Evolutionary conservation across 805 yeast genomes (phyloP).

Genomic region (Candida argentea): DNA sequence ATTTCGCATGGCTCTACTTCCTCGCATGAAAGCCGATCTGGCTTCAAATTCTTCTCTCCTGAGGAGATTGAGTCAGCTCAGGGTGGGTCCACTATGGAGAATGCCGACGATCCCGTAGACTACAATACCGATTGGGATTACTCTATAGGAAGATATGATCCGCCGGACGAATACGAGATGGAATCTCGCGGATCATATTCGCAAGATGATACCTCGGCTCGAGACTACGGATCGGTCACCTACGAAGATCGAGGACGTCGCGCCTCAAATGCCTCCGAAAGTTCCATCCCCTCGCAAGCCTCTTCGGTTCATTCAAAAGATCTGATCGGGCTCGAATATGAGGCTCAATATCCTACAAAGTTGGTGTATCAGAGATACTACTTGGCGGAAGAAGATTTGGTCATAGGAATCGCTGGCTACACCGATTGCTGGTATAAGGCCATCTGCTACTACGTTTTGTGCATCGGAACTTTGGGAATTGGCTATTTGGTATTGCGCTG

Average conservation of each 20-base stretch:
- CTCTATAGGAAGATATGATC: slow-evolving; percentile 37
- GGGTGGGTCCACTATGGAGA: slow-evolving; percentile 71
- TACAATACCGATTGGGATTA: slow-evolving; percentile 71
- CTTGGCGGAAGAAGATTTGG: slow-evolving; percentile 91
- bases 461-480: slow-evolving; percentile 57
- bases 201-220: slow-evolving; percentile 5
- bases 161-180: slow-evolving; percentile 8
- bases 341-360: slow-evolving; percentile 21
- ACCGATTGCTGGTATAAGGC: slow-evolving; percentile 38
- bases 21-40: slow-evolving; percentile 27
- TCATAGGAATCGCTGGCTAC: slow-evolving; percentile 91
- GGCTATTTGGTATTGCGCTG: slow-evolving; percentile 70
- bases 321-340: slow-evolving; percentile 4
- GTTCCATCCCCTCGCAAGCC: slow-evolving; percentile 2
- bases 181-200: slow-evolving; percentile 3
- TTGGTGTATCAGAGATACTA: slow-evolving; percentile 70
- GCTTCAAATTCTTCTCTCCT: slow-evolving; percentile 74
- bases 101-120: slow-evolving; percentile 47
- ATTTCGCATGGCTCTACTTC: slow-evolving; percentile 24
- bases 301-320: slow-evolving; percentile 1
- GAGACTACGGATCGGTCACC: slow-evolving; percentile 19
- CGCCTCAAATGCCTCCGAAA: slow-evolving; percentile 3
- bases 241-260: slow-evolving; percentile 13
- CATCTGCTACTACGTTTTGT: slow-evolving; percentile 41
- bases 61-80: slow-evolving; percentile 82